Conservation (phyloP, 139 green algal species). For the Micractinium sp. region DNA sequence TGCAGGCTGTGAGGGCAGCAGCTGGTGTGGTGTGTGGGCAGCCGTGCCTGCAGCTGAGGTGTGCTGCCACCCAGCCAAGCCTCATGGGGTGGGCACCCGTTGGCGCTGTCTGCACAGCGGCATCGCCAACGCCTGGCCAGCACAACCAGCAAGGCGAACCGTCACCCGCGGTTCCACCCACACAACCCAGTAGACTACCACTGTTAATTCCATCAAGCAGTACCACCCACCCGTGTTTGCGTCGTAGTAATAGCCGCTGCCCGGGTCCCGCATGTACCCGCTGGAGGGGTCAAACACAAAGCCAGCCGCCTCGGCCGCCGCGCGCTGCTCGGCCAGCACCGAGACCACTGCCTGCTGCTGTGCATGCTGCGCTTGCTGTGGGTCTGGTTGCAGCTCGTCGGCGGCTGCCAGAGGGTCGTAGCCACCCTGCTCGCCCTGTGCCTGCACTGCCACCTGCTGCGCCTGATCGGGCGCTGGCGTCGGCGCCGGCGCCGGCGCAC, state of each 20-base stretch:
- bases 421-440: not conserved
- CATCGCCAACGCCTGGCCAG: not conserved
- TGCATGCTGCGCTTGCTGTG: constrained; percentile 5
- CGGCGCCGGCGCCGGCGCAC: not conserved
- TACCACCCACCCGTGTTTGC: constrained; percentile 57
- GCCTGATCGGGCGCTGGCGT: not conserved
- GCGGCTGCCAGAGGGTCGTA: constrained; percentile 10
- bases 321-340: constrained; percentile 8
- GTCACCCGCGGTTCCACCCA: not conserved
- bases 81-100: too few species aligned
- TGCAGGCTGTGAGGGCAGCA: too few species aligned
- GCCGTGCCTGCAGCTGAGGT: too few species aligned
- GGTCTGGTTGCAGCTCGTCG: not conserved
- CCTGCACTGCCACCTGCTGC: not conserved
- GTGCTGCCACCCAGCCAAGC: too few species aligned
- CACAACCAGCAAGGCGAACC: not conserved
- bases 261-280: constrained; percentile 70
- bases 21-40: too few species aligned
- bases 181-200: not conserved
- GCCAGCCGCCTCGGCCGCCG: constrained; percentile 26
- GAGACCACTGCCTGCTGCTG: not conserved
- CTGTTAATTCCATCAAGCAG: too few species aligned
- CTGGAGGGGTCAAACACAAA: constrained; percentile 61
- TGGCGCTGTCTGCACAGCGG: not conserved
- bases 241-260: constrained; percentile 74